These are phyloP conservation scores for Trypanosoma lewisi DNA, from an alignment of 208 protist species.

Conservation along the genomic window DNA sequence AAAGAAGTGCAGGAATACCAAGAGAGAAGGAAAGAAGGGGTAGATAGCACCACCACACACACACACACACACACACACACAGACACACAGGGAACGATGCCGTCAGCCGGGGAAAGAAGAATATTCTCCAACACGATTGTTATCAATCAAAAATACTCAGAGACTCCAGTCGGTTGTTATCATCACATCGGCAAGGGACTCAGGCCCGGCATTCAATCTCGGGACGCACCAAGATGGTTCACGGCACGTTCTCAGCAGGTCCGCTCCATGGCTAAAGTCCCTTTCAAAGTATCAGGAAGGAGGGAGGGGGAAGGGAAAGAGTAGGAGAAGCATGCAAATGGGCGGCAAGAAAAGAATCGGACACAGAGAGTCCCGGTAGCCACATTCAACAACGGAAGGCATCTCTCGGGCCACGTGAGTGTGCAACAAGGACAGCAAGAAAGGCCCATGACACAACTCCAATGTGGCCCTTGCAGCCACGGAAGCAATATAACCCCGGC, in stretches of 20 bases:
- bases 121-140: conserved; percentile 26
- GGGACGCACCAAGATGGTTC: conserved; percentile 27
- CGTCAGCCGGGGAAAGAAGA: conserved; percentile 31
- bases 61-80: not conserved
- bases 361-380: not conserved
- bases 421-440: not conserved
- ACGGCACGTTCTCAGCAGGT: conserved; percentile 9
- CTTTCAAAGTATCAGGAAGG: not conserved
- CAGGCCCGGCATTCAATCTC: not conserved
- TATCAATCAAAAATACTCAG: conserved; percentile 19
- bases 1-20: not conserved
- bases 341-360: conserved; percentile 3
- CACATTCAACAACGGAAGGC: not conserved
- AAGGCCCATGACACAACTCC: not conserved
- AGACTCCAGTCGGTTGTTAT: conserved; percentile 29
- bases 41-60: too few species aligned
- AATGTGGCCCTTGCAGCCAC: not conserved
- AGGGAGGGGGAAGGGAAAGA: not conserved
- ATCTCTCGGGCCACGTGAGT: not conserved
- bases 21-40: not conserved
- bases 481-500: too few species aligned
- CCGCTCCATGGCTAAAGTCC: conserved; percentile 24
- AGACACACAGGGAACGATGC: not conserved
- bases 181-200: conserved; percentile 4
- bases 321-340: not conserved